Conservation (phyloP, 495 filamentous ascomycete genomes). For the Neurospora sp. region DNA sequence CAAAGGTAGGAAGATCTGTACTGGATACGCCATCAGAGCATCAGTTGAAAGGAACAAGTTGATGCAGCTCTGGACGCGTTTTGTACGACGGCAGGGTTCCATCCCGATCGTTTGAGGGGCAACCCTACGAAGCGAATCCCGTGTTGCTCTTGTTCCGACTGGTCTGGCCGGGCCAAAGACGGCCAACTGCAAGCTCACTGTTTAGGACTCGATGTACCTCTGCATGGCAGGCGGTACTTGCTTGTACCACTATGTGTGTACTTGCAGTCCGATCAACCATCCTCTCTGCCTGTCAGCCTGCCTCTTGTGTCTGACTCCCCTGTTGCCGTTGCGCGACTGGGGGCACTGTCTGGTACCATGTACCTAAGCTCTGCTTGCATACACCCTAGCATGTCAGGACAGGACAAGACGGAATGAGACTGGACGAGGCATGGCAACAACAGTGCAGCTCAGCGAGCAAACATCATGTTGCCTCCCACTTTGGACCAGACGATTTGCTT, state of each 20-base stretch:
- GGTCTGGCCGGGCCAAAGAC: conserved; percentile 6
- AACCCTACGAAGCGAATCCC: conserved; percentile 5
- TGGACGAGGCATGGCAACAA: not conserved
- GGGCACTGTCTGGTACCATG: not conserved
- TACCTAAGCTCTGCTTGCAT: not conserved
- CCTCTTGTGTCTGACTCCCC: not conserved
- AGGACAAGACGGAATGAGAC: not conserved
- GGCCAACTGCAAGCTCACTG: conserved; percentile 8
- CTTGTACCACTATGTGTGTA: conserved; percentile 20
- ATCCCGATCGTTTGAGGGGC: conserved; percentile 12
- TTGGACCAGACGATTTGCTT: not conserved
- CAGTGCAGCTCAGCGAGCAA: not conserved
- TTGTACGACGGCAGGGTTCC: conserved; percentile 2
- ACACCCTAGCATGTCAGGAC: not conserved
- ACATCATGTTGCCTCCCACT: not conserved
- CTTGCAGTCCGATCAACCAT: conserved; percentile 2
- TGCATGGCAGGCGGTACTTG: conserved; percentile 19
- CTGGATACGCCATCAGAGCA: not conserved
- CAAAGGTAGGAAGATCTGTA: not conserved
- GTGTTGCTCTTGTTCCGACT: conserved; percentile 15
- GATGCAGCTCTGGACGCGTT: not conserved
- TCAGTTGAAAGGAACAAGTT: not conserved
- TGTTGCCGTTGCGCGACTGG: not conserved
- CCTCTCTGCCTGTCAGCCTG: not conserved
- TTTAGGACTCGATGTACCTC: conserved; percentile 18